A percentile compares a stretch with the other conserved stretches of the same genome.
These are phyloP conservation scores for Ustilago trichophora DNA, from an alignment of 1,284 basidiomycete species.

Conservation along the genomic window DNA sequence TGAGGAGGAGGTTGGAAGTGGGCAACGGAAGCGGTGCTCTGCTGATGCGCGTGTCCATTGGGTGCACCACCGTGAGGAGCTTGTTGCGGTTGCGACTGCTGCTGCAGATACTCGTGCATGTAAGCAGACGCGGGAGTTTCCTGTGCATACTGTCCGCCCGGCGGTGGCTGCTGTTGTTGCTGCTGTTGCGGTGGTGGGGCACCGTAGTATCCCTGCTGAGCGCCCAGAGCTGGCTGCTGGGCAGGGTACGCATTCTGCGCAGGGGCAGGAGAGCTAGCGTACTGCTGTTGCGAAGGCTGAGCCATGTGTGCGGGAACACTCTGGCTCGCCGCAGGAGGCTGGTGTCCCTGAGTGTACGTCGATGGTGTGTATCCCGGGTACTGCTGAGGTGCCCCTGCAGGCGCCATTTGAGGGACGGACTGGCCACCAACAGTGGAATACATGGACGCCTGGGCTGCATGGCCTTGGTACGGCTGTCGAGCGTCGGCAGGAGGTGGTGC, in stretches of 20 bases:
- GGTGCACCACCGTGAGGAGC: too few species aligned
- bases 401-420: constrained; percentile 17
- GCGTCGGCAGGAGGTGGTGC: constrained; percentile 17
- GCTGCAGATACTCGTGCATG: constrained; percentile 65
- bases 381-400: constrained; percentile 24
- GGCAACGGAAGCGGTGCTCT: too few species aligned
- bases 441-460: constrained; percentile 36
- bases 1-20: too few species aligned
- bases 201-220: constrained; percentile 53
- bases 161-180: constrained; percentile 7
- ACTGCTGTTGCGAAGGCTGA: constrained; percentile 25
- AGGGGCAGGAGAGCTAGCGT: constrained; percentile 17
- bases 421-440: constrained; percentile 40
- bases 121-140: constrained; percentile 57
- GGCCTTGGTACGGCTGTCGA: constrained; percentile 20
- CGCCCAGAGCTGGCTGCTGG: constrained; percentile 27
- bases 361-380: constrained; percentile 25
- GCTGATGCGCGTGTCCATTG: too few species aligned
- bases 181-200: constrained; percentile 57
- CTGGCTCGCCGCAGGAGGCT: constrained; percentile 31
- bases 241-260: constrained; percentile 16
- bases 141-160: constrained; percentile 32
- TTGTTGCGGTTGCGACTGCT: constrained; percentile 36
- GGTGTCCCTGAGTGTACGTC: constrained; percentile 20
- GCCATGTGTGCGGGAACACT: constrained; percentile 40